phyloP scores from a whole-genome alignment of 2,329 filamentous ascomycete species.

The Neonectria magnoliae region DNA sequence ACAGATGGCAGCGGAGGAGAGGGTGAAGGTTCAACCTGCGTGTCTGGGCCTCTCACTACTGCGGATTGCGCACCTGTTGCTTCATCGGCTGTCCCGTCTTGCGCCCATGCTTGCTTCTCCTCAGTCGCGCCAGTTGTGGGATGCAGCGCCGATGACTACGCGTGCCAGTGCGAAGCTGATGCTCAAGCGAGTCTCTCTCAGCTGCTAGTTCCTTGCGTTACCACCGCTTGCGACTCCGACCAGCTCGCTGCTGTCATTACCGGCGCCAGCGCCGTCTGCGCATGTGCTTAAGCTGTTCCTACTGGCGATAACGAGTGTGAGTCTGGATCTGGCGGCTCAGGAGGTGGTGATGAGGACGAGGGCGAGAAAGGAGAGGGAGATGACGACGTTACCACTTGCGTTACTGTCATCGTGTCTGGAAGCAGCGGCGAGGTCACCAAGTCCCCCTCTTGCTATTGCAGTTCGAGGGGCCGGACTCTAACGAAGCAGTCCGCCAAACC shows the following conservation, averaged over 20 bases:
- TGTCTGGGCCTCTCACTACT: constrained; percentile 9
- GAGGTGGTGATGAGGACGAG: constrained; percentile 8
- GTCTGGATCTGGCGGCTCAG: constrained; percentile 1
- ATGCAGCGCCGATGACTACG: constrained; percentile 42
- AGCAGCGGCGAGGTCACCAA: constrained; percentile 7
- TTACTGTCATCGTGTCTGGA: constrained; percentile 15
- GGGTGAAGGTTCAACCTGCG: constrained; percentile 26
- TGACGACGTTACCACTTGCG: constrained; percentile 14
- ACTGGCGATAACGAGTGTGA: background rate
- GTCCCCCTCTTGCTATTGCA: constrained; percentile 11
- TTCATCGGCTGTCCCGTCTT: constrained; percentile 39
- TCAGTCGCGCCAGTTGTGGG: constrained; percentile 40
- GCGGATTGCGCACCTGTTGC: constrained; percentile 40
- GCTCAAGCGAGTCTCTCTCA: constrained; percentile 37
- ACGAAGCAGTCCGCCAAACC: background rate
- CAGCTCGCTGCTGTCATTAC: constrained; percentile 41
- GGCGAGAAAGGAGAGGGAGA: constrained; percentile 1
- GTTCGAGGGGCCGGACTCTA: constrained; percentile 10
- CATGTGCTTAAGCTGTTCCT: constrained; percentile 26
- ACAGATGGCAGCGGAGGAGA: constrained; percentile 16
- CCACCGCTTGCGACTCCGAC: constrained; percentile 38
- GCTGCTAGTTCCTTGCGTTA: constrained; percentile 45
- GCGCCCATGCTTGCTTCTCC: constrained; percentile 43
- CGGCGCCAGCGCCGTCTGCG: constrained; percentile 41
- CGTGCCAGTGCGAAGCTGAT: constrained; percentile 42